phyloP scores from a whole-genome alignment of 2,329 filamentous ascomycete species.

The Biscogniauxia mediterranea region DNA sequence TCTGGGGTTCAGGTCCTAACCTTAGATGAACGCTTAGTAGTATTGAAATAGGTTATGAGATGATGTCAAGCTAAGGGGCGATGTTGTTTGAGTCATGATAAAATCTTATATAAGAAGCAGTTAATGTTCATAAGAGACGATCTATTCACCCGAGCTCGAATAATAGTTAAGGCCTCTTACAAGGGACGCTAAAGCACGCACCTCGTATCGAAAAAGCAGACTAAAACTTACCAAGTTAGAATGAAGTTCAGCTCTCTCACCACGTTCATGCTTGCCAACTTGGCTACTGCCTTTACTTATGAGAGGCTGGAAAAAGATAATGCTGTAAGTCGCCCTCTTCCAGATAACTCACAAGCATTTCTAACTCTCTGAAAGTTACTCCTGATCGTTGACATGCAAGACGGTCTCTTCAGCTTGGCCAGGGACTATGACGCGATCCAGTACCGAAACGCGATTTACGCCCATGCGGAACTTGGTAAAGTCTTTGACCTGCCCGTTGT shows the following conservation, averaged over 20 bases:
- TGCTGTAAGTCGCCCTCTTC: conserved; percentile 17
- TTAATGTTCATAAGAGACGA: too few species aligned
- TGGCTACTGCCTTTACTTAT: conserved; percentile 26
- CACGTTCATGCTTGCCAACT: conserved; percentile 9
- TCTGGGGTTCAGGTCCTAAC: neutral
- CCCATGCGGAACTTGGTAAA: conserved; percentile 64
- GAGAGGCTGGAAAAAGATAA: conserved; percentile 37
- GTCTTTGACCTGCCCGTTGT: conserved; percentile 68
- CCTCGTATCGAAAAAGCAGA: neutral
- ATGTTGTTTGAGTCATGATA: too few species aligned
- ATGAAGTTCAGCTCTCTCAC: conserved; percentile 14
- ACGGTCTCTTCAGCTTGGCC: conserved; percentile 57
- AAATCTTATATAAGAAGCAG: too few species aligned
- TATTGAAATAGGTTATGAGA: too few species aligned
- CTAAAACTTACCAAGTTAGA: neutral
- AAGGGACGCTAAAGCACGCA: too few species aligned
- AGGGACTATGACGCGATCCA: conserved; percentile 66
- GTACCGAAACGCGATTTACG: conserved; percentile 66
- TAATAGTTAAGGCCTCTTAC: too few species aligned
- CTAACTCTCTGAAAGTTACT: conserved; percentile 41
- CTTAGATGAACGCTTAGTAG: neutral
- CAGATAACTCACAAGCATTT: neutral
- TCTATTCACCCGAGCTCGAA: too few species aligned
- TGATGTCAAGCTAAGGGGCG: too few species aligned
- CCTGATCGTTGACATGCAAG: conserved; percentile 59